These are phyloP conservation scores for Wickerhamiella brachini DNA, from an alignment of 805 yeast species.

Conservation along the genomic window DNA sequence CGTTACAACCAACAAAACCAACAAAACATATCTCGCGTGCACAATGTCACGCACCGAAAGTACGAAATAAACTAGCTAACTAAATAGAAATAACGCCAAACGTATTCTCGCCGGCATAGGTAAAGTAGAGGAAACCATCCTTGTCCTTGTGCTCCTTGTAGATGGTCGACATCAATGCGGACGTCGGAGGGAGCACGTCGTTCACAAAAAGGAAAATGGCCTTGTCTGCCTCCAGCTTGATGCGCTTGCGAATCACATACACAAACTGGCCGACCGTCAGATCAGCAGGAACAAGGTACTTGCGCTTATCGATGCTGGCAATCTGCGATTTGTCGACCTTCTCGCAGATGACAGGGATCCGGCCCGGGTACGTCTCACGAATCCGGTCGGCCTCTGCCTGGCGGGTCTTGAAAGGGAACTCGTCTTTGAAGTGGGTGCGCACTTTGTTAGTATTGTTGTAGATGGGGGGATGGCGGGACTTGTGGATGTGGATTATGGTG, in stretches of 20 bases:
- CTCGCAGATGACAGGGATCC: slow-evolving; percentile 96
- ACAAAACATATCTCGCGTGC: too few species aligned
- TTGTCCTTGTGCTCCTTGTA: slow-evolving; percentile 96
- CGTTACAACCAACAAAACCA: too few species aligned
- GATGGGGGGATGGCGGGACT: background rate
- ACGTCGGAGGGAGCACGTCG: slow-evolving; percentile 95
- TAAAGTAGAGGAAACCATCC: slow-evolving; percentile 91
- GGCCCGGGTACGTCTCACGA: slow-evolving; percentile 72
- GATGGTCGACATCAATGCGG: slow-evolving; percentile 87
- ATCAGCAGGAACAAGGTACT: slow-evolving; percentile 91
- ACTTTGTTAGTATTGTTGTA: slow-evolving; percentile 27
- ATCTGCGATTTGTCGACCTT: slow-evolving; percentile 93
- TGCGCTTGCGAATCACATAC: slow-evolving; percentile 91
- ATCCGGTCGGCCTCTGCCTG: slow-evolving; percentile 89
- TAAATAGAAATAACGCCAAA: slow-evolving; percentile 42
- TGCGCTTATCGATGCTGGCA: slow-evolving; percentile 92
- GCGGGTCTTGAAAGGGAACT: slow-evolving; percentile 89
- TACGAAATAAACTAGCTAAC: background rate
- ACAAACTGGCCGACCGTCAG: slow-evolving; percentile 97
- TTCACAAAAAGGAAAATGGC: slow-evolving; percentile 95
- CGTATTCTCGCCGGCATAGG: slow-evolving; percentile 95
- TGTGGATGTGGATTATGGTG: too few species aligned
- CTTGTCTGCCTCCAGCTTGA: slow-evolving; percentile 90
- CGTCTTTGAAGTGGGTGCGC: slow-evolving; percentile 93
- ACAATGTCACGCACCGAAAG: too few species aligned